Conservation (phyloP, 2,329 filamentous ascomycete species). For the Fusarium multiceps region DNA sequence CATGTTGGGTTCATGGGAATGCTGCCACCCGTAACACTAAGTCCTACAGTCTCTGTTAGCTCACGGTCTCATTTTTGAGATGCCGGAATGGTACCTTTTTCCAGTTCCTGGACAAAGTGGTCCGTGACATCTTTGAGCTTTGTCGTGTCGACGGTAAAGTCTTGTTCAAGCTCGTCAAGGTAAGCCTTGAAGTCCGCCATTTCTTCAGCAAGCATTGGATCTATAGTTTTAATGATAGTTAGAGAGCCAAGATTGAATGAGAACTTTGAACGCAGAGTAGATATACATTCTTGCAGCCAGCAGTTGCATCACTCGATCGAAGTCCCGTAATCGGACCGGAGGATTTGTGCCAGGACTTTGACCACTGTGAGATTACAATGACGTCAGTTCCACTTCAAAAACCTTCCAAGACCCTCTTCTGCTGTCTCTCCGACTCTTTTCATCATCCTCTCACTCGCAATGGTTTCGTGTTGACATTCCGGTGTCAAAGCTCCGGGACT, state of each 20-base stretch:
- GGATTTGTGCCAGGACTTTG: neutral
- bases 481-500: neutral
- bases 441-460: neutral
- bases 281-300: neutral
- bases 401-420: neutral
- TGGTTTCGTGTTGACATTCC: neutral
- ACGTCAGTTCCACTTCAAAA: conserved; percentile 4
- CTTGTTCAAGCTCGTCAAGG: neutral
- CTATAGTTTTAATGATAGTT: neutral
- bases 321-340: conserved; percentile 1
- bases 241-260: neutral
- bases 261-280: neutral
- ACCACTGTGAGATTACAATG: neutral
- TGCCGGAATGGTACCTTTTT: neutral
- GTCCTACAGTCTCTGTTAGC: neutral
- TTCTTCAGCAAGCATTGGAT: neutral
- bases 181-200: conserved; percentile 1
- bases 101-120: conserved; percentile 3
- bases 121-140: conserved; percentile 15
- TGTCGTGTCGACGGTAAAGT: conserved; percentile 4
- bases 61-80: accelerated
- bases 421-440: neutral
- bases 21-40: neutral
- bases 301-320: neutral
- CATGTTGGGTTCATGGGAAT: conserved; percentile 25